Conservation (phyloP, 495 filamentous ascomycete species). For the Aspergillus indologenus region DNA sequence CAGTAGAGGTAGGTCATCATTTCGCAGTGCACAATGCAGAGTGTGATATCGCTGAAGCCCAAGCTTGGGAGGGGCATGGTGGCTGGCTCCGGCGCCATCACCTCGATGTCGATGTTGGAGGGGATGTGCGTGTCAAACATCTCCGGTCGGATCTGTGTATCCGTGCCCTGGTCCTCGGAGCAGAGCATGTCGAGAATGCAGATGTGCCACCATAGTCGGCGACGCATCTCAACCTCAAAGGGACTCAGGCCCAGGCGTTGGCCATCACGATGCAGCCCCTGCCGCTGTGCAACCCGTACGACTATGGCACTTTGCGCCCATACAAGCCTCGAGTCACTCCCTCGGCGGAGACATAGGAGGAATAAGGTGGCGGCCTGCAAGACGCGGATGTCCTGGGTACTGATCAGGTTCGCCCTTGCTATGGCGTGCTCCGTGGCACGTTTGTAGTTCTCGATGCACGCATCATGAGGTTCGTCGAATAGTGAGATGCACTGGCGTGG, state of each 20-base stretch:
- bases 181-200: conserved; percentile 68
- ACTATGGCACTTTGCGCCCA: conserved; percentile 61
- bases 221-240: conserved; percentile 72
- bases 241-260: conserved; percentile 54
- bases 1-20: conserved; percentile 38
- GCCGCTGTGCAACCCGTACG: conserved; percentile 66
- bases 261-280: conserved; percentile 72
- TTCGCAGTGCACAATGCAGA: conserved; percentile 61
- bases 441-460: conserved; percentile 55
- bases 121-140: conserved; percentile 64
- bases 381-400: conserved; percentile 58
- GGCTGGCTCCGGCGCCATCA: conserved; percentile 56
- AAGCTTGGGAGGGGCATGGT: conserved; percentile 47
- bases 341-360: conserved; percentile 52
- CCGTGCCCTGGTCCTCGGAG: conserved; percentile 72
- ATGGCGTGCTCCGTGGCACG: conserved; percentile 67
- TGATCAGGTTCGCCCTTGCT: conserved; percentile 62
- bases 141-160: conserved; percentile 59
- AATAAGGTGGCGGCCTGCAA: conserved; percentile 71
- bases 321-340: conserved; percentile 52
- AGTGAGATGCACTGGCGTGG: conserved; percentile 20
- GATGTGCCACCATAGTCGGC: conserved; percentile 76
- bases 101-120: conserved; percentile 65
- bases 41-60: conserved; percentile 70
- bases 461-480: conserved; percentile 10